Evolutionary conservation across 768 basidiomycete genomes (phyloP), one percentile per base, ranked within the genome.

Genomic region (Roridomyces roridus): DNA sequence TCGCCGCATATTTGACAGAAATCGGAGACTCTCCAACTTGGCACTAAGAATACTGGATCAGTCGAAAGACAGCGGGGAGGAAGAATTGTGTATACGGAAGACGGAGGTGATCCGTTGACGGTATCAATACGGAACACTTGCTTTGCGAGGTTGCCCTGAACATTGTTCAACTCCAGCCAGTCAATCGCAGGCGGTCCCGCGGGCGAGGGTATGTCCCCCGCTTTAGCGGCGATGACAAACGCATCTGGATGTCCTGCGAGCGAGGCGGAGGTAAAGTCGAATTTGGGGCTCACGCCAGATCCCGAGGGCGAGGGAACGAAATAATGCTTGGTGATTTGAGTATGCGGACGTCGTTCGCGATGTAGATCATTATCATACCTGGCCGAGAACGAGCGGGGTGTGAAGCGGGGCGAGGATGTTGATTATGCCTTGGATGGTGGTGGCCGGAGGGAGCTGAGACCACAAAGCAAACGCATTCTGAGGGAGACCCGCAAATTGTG

Each of bases 121-220:
- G 85, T 88, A 58, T 83, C 71, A 5, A 81, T 69, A 39, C 87
- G 74, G 70, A 80, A 87, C 3, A 87, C 70, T 52, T 73, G 64
- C 28, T 69, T 75, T 0, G 86, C 85, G 31, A 87, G 69, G 3
- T 69, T 63, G 1, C 86, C 88, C 24, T 75, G 45, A 5, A 83
- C 70, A 23, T 60, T 66, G n/a, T 70, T 74, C 20, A 90, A 65
- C 60, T 77, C 69, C 5, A 88, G 70, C 82, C 84, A 87, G 56
- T 85, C 82, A 23, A 89, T 74, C 62, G 87, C 79, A 29, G 67
- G 48, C 1, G 66, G 41, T 18, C 77, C 72, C 5, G 71, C 72
- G 5, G 82, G 80, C 1, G 82, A 74, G 5, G 76, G 63, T 7
- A 85, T 47, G 50, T 73, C 70, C 0, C 69, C 78, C 18, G 68